Evolutionary conservation across 352 stramenopile genomes (phyloP).

Genomic region (Pseudoperonospora humuli): DNA sequence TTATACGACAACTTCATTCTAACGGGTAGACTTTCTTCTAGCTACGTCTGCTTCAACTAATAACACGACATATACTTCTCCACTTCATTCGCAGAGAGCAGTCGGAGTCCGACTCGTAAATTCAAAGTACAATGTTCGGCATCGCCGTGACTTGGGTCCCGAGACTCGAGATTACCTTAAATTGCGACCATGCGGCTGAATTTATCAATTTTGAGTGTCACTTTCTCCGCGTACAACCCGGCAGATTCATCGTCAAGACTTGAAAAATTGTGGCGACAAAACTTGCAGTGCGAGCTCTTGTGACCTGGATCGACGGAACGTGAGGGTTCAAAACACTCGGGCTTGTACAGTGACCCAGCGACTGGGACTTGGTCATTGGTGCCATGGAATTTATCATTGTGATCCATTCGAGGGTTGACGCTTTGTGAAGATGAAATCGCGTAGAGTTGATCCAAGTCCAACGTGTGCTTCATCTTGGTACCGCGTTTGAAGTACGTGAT

Average conservation of each 20-base stretch:
- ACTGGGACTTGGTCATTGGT: conserved; percentile 1
- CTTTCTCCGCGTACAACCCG: conserved; percentile 13
- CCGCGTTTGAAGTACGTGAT: conserved; percentile 29
- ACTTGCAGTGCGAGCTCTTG: conserved; percentile 17
- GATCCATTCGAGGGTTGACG: not conserved
- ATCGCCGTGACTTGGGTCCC: too few species aligned
- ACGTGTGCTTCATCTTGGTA: conserved; percentile 19
- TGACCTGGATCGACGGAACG: conserved; percentile 9
- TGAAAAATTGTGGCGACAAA: conserved; percentile 19
- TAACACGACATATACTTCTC: not conserved
- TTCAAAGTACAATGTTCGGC: too few species aligned
- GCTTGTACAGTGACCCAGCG: not conserved
- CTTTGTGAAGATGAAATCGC: conserved; percentile 8
- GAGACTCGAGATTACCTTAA: too few species aligned
- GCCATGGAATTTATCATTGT: conserved; percentile 1
- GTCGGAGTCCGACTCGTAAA: not conserved
- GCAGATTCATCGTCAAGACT: conserved; percentile 9
- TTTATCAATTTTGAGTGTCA: conserved; percentile 15
- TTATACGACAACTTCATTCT: too few species aligned
- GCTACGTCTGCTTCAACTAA: conserved; percentile 1
- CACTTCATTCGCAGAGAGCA: conserved; percentile 4
- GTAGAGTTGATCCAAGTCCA: conserved; percentile 29
- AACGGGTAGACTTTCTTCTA: too few species aligned
- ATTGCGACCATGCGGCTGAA: conserved; percentile 13
- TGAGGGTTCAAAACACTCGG: conserved; percentile 12